Evolutionary conservation across 208 protist genomes (phyloP).

Genomic region (Acanthamoeba polyphaga): DNA sequence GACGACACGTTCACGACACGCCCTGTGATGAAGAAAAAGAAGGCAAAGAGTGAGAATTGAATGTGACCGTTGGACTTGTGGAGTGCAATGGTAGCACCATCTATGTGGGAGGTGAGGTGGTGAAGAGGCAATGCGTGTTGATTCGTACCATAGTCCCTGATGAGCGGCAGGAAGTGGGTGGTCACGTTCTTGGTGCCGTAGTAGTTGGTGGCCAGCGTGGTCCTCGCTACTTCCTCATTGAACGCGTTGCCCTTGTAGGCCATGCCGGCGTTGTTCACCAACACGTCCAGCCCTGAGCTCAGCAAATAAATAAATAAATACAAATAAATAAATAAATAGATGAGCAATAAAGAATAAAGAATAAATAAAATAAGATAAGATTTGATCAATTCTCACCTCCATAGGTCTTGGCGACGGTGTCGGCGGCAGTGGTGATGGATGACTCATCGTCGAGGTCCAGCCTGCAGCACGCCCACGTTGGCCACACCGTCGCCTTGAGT

Average conservation of each 20-base stretch:
- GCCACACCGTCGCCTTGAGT: background rate
- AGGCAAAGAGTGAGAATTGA: no score
- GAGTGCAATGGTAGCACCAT: no score
- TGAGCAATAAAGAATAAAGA: no score
- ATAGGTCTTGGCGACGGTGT: background rate
- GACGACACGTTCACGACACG: constrained; percentile 25
- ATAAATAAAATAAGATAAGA: no score
- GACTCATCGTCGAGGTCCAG: constrained; percentile 43
- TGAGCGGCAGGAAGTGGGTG: background rate
- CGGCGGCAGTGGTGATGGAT: background rate
- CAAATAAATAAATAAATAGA: no score
- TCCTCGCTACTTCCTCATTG: background rate
- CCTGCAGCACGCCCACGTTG: background rate
- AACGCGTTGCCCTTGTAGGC: constrained; percentile 64
- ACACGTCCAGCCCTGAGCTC: constrained; percentile 4
- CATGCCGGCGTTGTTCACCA: constrained; percentile 70
- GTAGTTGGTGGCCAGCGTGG: constrained; percentile 54
- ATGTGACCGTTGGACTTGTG: no score
- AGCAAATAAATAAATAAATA: no score
- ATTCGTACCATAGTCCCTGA: background rate
- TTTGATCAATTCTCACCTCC: background rate
- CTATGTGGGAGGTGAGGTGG: no score
- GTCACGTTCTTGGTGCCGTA: constrained; percentile 1
- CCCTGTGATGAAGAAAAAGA: background rate
- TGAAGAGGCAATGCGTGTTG: no score